Evolutionary conservation across 495 filamentous ascomycete species (phyloP).

Genomic region (Penicillium ucsense): DNA sequence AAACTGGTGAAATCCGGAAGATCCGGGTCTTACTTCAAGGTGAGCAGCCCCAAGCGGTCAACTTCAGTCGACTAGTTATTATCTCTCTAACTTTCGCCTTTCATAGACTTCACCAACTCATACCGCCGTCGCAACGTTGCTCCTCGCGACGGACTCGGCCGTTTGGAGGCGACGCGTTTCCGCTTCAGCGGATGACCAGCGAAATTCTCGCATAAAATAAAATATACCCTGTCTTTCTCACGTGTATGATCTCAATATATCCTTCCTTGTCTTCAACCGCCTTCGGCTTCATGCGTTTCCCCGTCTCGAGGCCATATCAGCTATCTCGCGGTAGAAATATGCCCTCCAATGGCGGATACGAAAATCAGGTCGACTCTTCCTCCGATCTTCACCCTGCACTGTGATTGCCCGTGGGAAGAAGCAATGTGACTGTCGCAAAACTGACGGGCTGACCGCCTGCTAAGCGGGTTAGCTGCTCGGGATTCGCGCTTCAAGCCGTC

Average conservation of each 20-base stretch:
- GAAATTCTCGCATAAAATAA: neutral
- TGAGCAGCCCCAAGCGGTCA: slow-evolving; percentile 9
- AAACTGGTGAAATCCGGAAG: slow-evolving; percentile 63
- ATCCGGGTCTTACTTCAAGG: slow-evolving; percentile 77
- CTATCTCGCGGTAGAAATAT: too few relatives aligned
- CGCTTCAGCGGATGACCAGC: slow-evolving; percentile 55
- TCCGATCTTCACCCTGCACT: too few relatives aligned
- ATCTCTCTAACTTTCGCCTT: neutral
- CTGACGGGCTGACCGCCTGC: too few relatives aligned
- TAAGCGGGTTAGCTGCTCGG: too few relatives aligned
- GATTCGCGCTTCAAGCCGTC: too few relatives aligned
- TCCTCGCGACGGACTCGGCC: slow-evolving; percentile 80
- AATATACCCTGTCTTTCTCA: slow-evolving; percentile 3
- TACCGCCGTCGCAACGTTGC: slow-evolving; percentile 91
- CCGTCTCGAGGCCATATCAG: too few relatives aligned
- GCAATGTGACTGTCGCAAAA: too few relatives aligned
- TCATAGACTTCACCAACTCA: slow-evolving; percentile 77
- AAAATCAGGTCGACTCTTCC: too few relatives aligned
- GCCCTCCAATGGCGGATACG: too few relatives aligned
- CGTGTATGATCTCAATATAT: slow-evolving; percentile 10
- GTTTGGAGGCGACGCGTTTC: slow-evolving; percentile 76
- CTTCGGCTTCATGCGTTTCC: neutral
- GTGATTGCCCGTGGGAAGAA: too few relatives aligned
- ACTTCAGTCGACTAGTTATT: neutral
- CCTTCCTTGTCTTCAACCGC: slow-evolving; percentile 1